Conservation (phyloP, 805 yeast species). For the Myxozyma sirexii region DNA sequence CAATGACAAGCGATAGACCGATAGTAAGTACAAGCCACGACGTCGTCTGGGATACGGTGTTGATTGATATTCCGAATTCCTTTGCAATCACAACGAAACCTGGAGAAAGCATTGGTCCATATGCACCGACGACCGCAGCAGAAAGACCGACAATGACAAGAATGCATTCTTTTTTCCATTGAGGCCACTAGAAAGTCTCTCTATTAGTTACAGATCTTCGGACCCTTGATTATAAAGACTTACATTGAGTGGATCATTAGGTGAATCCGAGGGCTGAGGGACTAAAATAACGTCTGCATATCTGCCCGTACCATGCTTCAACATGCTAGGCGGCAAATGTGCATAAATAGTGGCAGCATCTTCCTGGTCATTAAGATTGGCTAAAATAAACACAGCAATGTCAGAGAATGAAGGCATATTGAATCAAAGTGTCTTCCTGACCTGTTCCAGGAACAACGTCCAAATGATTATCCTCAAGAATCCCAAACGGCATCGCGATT, state of each 20-base stretch:
- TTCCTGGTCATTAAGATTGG: constrained; percentile 8
- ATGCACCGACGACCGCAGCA: constrained; percentile 10
- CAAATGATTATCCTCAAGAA: constrained; percentile 7
- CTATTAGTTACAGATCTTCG: not conserved
- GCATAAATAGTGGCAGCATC: constrained; percentile 11
- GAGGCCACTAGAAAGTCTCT: constrained; percentile 4
- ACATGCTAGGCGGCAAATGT: not conserved
- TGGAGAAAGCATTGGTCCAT: constrained; percentile 11
- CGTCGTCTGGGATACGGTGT: constrained; percentile 1
- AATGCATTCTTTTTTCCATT: constrained; percentile 7
- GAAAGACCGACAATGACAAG: constrained; percentile 6
- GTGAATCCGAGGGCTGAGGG: constrained; percentile 67
- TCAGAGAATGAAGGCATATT: not conserved
- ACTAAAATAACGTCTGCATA: constrained; percentile 53
- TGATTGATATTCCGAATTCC: constrained; percentile 1
- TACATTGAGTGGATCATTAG: constrained; percentile 63
- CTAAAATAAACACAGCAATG: not conserved
- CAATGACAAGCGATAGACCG: constrained; percentile 43
- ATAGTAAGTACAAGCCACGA: constrained; percentile 6
- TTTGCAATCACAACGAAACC: not conserved
- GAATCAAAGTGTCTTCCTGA: not conserved
- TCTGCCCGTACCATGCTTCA: constrained; percentile 42
- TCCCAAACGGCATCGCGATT: constrained; percentile 3
- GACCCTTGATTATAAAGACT: not conserved
- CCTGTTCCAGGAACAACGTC: constrained; percentile 9